Base-by-base conservation (phyloP, 805 yeast genomes). In the Metschnikowia anglica region DNA sequence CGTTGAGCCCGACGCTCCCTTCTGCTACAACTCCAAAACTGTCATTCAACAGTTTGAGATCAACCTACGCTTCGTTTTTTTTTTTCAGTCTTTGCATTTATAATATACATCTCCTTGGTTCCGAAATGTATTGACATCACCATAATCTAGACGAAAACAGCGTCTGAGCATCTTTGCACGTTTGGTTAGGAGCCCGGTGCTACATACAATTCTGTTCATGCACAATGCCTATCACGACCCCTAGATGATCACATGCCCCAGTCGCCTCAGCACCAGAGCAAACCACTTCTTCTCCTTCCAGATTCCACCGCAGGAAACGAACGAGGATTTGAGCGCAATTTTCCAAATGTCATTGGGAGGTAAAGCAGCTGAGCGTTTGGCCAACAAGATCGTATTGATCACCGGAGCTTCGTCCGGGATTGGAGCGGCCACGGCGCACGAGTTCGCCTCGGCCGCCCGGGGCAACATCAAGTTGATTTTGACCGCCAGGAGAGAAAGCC, bases 351-450 rank as follows among this genome's bases (percentile, higher is more conserved):
- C 71, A 11, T 65, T 61, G 34, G 70, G 70, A 37, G 34, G 56
- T 20, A 65, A 58, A 54, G 68, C 68, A 12, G 71, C 70, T 24
- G 68, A 66, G 47, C 54, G 72, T 31, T 59, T 68, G 47, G 68
- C 68, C 33, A 61, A 63, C 45, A 65, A 65, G 48, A 59, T 62
- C 41, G 50, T 68, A 8, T 55, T 68, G 31, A 63, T 68, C 34
- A 68, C 98, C n/a, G 98, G 98, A 49, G 98, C 98, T 6, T 87
- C 96, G 19, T 81, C 96, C 12, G 98, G 98, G 43, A 91, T 91
- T 56, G 99, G 98, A 10, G 80, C 80, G 52, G 93, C 96, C 41
- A 89, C 97, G 9, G 98, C 97, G 12, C 65, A 74, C 35, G 95
- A 90, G 61, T 81, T 88, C 52, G 93, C 96, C 32, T 80, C 72